Conservation (phyloP, 106 monocot genomes). For the Alisma plantagoaquatica region DNA sequence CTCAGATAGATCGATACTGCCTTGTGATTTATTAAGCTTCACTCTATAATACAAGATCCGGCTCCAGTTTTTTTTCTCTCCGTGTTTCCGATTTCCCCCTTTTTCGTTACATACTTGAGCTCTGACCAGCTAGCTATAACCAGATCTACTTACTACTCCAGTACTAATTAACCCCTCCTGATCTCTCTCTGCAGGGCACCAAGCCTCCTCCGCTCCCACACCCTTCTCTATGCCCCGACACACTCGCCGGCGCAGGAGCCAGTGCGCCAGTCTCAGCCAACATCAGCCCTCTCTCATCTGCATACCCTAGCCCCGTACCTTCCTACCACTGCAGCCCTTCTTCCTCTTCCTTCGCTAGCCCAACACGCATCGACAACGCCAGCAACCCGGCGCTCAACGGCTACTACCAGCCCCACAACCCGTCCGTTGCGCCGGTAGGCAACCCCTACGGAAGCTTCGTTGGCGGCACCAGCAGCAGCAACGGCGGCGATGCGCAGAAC, state of each 20-base stretch:
- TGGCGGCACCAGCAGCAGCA: too few relatives aligned
- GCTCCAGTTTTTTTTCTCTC: neutral
- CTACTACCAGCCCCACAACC: too few relatives aligned
- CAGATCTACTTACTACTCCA: too few relatives aligned
- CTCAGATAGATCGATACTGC: neutral
- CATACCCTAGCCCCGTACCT: constrained; percentile 60
- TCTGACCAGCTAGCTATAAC: neutral
- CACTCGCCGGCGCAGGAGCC: constrained; percentile 8
- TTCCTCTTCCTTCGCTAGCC: constrained; percentile 73
- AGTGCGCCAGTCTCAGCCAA: constrained; percentile 41
- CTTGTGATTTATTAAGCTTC: neutral
- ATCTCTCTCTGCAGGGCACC: constrained; percentile 38
- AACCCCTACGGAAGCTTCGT: too few relatives aligned
- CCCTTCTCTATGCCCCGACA: too few relatives aligned
- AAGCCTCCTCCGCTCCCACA: constrained; percentile 25
- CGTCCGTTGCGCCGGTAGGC: too few relatives aligned
- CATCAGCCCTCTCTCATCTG: constrained; percentile 64
- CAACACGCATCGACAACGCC: constrained; percentile 1
- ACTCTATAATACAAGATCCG: neutral
- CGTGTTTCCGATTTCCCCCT: neutral
- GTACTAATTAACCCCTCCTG: too few relatives aligned
- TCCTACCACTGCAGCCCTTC: constrained; percentile 73
- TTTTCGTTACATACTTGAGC: neutral
- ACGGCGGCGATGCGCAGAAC: constrained; percentile 25
- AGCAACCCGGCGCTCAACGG: neutral